These are phyloP conservation scores for Phalaenopsis equestris DNA, from an alignment of 106 monocot genomes.

Conservation along the genomic window DNA sequence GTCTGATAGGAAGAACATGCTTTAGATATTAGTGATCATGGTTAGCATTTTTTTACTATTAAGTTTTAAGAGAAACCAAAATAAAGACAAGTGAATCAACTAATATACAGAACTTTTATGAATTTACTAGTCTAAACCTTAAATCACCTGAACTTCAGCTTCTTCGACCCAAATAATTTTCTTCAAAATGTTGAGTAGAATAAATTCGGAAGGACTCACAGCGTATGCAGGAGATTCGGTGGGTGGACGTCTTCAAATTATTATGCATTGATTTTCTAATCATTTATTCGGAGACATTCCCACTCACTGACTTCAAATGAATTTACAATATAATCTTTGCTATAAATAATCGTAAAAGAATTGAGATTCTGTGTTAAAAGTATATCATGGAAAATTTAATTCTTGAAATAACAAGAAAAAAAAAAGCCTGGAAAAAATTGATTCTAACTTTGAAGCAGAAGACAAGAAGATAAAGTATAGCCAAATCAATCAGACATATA, in stretches of 20 bases:
- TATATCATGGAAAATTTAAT: too few relatives aligned
- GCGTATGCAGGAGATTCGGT: conserved; percentile 40
- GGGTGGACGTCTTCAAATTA: conserved; percentile 55
- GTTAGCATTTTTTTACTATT: conserved; percentile 45
- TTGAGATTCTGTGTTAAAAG: background rate
- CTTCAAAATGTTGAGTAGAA: conserved; percentile 74
- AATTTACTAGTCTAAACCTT: background rate
- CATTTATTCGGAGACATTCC: conserved; percentile 29
- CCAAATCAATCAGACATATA: background rate
- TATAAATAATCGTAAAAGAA: background rate
- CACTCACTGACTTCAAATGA: conserved; percentile 26
- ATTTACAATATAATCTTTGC: conserved; percentile 29
- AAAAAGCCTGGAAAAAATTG: background rate
- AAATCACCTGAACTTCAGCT: conserved; percentile 54
- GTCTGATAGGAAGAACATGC: conserved; percentile 68
- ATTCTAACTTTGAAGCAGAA: background rate
- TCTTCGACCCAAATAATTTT: conserved; percentile 86
- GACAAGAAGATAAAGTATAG: background rate
- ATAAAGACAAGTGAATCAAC: background rate
- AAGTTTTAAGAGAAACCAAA: conserved; percentile 41
- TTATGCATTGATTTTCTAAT: conserved; percentile 55
- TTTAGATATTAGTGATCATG: conserved; percentile 29
- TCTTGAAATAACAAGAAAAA: too few relatives aligned
- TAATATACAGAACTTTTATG: background rate
- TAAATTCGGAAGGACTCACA: conserved; percentile 73